These are phyloP conservation scores for Blastocystis sp. DNA, from an alignment of 352 stramenopile species.

Conservation along the genomic window DNA sequence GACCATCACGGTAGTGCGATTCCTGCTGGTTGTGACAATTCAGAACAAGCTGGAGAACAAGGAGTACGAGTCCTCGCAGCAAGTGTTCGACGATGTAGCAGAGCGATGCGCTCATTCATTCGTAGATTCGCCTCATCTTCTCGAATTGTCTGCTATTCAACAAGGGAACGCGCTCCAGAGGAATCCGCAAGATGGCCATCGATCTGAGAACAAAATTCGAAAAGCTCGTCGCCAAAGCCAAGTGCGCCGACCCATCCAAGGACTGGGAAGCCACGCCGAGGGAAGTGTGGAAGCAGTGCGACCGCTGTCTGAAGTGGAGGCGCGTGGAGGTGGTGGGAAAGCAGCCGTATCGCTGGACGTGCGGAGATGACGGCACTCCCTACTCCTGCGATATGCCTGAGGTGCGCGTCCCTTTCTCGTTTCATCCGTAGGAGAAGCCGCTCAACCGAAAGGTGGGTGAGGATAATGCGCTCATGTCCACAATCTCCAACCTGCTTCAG, in stretches of 20 bases:
- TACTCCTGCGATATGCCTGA: slow-evolving; percentile 36
- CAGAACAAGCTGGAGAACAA: slow-evolving; percentile 28
- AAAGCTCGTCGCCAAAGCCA: neutral
- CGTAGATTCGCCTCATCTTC: slow-evolving; percentile 63
- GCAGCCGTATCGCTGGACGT: slow-evolving; percentile 11
- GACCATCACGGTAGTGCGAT: slow-evolving; percentile 18
- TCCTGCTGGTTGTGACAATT: neutral
- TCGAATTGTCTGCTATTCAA: slow-evolving; percentile 68
- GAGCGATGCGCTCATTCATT: neutral
- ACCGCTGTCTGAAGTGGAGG: slow-evolving; percentile 67
- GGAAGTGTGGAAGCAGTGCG: slow-evolving; percentile 56
- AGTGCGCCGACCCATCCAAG: neutral
- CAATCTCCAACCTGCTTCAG: neutral
- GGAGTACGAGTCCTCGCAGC: neutral
- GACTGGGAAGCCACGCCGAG: neutral
- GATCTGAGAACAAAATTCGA: slow-evolving; percentile 6
- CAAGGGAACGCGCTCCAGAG: neutral
- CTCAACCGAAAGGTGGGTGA: neutral
- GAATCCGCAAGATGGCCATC: slow-evolving; percentile 61
- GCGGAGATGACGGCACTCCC: neutral
- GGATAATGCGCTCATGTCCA: neutral
- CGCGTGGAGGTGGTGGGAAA: neutral
- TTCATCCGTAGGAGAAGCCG: neutral
- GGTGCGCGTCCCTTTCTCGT: neutral
- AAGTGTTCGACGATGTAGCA: slow-evolving; percentile 42